Evolutionary conservation across 495 filamentous ascomycete species (phyloP).

Genomic region (Ascodesmis nigricans): DNA sequence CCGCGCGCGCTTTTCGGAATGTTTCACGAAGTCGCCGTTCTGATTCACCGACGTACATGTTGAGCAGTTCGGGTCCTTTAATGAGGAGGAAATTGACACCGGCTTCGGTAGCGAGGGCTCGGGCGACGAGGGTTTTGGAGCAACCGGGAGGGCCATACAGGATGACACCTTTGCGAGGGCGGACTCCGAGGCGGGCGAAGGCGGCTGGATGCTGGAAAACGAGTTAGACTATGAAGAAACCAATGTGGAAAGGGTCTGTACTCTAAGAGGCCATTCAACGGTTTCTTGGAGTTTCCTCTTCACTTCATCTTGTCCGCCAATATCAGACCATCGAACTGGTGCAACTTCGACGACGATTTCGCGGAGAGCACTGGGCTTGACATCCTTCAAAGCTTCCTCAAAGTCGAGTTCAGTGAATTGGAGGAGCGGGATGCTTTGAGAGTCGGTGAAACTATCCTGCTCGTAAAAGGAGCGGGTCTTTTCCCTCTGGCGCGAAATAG

Average conservation of each 20-base stretch:
- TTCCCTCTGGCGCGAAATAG: constrained; percentile 8
- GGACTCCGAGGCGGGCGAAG: constrained; percentile 36
- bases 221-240: constrained; percentile 13
- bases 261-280: constrained; percentile 43
- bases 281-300: constrained; percentile 45
- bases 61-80: constrained; percentile 86
- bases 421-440: too few species aligned
- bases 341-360: constrained; percentile 78
- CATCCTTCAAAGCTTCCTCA: constrained; percentile 31
- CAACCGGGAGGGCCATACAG: constrained; percentile 91
- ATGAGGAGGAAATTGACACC: constrained; percentile 89
- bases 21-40: constrained; percentile 74
- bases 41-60: constrained; percentile 95
- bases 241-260: constrained; percentile 23
- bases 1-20: constrained; percentile 68
- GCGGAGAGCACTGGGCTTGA: constrained; percentile 67
- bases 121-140: constrained; percentile 83
- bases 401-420: constrained; percentile 29
- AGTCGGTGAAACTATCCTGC: too few species aligned
- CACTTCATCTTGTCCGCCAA: constrained; percentile 67
- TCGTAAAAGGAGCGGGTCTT: too few species aligned
- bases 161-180: constrained; percentile 61
- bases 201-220: constrained; percentile 32
- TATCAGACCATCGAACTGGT: constrained; percentile 69
- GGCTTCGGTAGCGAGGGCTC: constrained; percentile 77